A percentile compares a stretch with the other conserved stretches of the same genome.
These are phyloP conservation scores for Stentor roeselii DNA, from an alignment of 73 alveolate species.

Conservation along the genomic window DNA sequence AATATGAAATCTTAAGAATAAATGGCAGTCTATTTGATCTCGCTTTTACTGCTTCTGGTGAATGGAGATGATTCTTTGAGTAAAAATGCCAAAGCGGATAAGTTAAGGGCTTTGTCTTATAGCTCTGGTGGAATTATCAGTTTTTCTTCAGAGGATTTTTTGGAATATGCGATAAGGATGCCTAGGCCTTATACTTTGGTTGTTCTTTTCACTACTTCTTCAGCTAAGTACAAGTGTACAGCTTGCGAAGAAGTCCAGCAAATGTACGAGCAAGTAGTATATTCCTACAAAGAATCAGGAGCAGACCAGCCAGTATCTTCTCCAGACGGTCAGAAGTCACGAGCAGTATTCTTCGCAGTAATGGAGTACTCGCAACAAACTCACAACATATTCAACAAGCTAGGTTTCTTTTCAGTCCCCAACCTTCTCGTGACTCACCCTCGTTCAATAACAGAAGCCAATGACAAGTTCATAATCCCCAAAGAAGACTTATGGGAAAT, in stretches of 20 bases:
- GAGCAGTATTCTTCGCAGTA: slow-evolving; percentile 72
- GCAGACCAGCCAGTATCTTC: slow-evolving; percentile 44
- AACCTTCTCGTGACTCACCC: slow-evolving; percentile 40
- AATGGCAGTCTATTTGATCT: not conserved
- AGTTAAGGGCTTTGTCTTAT: not conserved
- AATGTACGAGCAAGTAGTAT: slow-evolving; percentile 48
- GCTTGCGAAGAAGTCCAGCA: slow-evolving; percentile 56
- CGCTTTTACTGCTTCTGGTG: not conserved
- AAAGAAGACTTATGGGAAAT: slow-evolving; percentile 47
- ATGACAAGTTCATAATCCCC: slow-evolving; percentile 21
- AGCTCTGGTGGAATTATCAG: slow-evolving; percentile 5
- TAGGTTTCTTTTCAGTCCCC: slow-evolving; percentile 52
- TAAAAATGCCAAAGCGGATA: slow-evolving; percentile 13
- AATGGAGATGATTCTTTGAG: not conserved
- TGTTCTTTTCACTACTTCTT: slow-evolving; percentile 50
- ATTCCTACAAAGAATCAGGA: slow-evolving; percentile 45
- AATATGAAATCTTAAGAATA: too few relatives aligned
- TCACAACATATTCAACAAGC: slow-evolving; percentile 33
- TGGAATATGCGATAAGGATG: slow-evolving; percentile 53
- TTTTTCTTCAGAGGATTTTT: not conserved
- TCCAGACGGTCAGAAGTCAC: slow-evolving; percentile 21
- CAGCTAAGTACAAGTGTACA: slow-evolving; percentile 47
- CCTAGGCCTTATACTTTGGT: slow-evolving; percentile 79
- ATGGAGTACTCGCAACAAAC: slow-evolving; percentile 55
- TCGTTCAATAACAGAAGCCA: slow-evolving; percentile 29